Base-by-base conservation (phyloP, 1,139 yeast genomes). In the Lodderomyces margitis region DNA sequence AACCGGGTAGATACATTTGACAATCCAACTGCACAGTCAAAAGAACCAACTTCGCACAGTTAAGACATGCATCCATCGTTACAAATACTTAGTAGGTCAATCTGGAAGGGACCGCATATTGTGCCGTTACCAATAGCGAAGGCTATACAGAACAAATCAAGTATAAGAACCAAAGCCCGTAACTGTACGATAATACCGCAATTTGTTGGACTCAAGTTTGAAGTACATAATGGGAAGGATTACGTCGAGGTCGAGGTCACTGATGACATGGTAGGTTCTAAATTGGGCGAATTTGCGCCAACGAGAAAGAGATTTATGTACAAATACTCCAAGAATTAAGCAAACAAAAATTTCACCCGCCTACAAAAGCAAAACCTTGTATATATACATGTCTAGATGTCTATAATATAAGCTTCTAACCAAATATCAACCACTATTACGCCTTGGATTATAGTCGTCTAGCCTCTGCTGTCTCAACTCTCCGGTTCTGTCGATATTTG, bases 231-330 rank as follows among this genome's bases (percentile, higher is more conserved):
- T 64, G 98, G 98, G 30, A 87, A 85, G 62, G 95, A 89, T 52
- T 92, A 91, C 59, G 95, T 89, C 38, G 91, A 89, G 42, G 77
- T 92, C 38, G 91, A 84, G 53, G 78, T 92, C 25, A 80, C 86
- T 9, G 98, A 92, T 57, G 95, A 92, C 54, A 92, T 92, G 98
- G 97, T 92, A 50, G 98, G 98, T n/a, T 80, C 83, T 50, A 92
- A 92, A 62, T 70, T 92, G 45, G 98, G 98, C 2, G 98, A 92
- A 62, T 92, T 87, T 68, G 96, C 95, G 3, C 87, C 92, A 44
- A 92, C 98, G 2, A 75, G 96, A 59, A 87, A 87, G 76, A 80
- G 86, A 62, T 88, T 87, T 66, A 80, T 78, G 51, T 89, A 87
- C 67, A 87, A 89, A 54, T 87, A 80, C 68, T 78, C 82, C 46